These are phyloP conservation scores for Styphnolobium japonicum DNA, from an alignment of 306 rosid genomes.

Conservation along the genomic window DNA sequence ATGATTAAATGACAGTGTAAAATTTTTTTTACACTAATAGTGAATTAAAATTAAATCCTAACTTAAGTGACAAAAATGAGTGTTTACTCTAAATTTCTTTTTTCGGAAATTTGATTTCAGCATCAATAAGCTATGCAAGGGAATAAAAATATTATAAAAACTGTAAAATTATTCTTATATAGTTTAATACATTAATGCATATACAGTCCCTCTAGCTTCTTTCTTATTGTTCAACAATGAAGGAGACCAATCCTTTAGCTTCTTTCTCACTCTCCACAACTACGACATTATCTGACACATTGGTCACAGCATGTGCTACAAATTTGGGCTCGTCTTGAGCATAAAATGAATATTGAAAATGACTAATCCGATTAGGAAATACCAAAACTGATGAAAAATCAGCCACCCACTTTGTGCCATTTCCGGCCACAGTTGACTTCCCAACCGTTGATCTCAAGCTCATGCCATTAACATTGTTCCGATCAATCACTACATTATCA, in stretches of 20 bases:
- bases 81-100: no score
- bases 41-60: no score
- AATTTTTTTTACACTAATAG: no score
- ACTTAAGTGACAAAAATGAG: no score
- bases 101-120: no score
- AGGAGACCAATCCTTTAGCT: conserved; percentile 32
- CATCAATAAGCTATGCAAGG: neutral
- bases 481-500: conserved; percentile 64
- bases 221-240: conserved; percentile 38
- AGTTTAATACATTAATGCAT: neutral
- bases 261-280: conserved; percentile 40
- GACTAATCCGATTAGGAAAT: conserved; percentile 49
- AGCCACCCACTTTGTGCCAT: conserved; percentile 60
- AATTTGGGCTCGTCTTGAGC: conserved; percentile 42
- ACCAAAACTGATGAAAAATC: conserved; percentile 52
- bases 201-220: neutral
- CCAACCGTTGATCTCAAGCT: conserved; percentile 61
- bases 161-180: neutral
- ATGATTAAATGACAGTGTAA: no score
- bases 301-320: conserved; percentile 51
- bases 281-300: conserved; percentile 53
- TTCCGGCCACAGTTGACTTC: conserved; percentile 37
- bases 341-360: conserved; percentile 52
- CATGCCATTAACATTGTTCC: conserved; percentile 64
- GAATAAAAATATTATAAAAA: neutral